Percentiles rank a stretch among this genome's conserved stretches.
phyloP scores from a whole-genome alignment of 140 eudicot species.

The Stevia rebaudiana region DNA sequence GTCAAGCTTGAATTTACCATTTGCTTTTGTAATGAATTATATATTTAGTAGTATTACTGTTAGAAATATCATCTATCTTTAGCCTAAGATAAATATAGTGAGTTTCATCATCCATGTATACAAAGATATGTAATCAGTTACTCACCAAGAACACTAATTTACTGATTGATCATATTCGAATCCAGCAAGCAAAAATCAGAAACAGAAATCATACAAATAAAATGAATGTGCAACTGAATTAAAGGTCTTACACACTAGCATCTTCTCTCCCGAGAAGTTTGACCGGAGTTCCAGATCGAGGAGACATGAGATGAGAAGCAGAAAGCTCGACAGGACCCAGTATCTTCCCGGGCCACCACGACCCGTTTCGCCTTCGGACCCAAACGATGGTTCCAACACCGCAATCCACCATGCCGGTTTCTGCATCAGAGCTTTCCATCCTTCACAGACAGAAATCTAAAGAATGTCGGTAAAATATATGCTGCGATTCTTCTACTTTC shows the following conservation, averaged over 20 bases:
- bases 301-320: constrained; percentile 85
- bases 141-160: neutral
- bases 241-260: constrained; percentile 81
- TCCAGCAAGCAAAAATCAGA: constrained; percentile 2
- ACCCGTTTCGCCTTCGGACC: constrained; percentile 95
- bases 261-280: constrained; percentile 97
- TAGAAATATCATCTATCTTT: neutral
- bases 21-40: neutral
- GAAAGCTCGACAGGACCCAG: constrained; percentile 77
- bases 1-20: neutral
- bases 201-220: neutral
- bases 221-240: neutral
- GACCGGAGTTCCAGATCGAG: constrained; percentile 95
- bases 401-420: constrained; percentile 48
- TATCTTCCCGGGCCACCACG: constrained; percentile 99
- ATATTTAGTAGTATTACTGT: neutral
- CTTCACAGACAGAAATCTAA: neutral
- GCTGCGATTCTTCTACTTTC: constrained; percentile 1
- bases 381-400: constrained; percentile 85
- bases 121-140: neutral
- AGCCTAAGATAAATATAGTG: neutral
- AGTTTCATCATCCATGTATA: neutral
- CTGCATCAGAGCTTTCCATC: constrained; percentile 62
- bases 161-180: neutral
- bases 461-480: constrained; percentile 3